phyloP scores from a whole-genome alignment of 2,329 filamentous ascomycete genomes.

The Xylariaceae sp. region DNA sequence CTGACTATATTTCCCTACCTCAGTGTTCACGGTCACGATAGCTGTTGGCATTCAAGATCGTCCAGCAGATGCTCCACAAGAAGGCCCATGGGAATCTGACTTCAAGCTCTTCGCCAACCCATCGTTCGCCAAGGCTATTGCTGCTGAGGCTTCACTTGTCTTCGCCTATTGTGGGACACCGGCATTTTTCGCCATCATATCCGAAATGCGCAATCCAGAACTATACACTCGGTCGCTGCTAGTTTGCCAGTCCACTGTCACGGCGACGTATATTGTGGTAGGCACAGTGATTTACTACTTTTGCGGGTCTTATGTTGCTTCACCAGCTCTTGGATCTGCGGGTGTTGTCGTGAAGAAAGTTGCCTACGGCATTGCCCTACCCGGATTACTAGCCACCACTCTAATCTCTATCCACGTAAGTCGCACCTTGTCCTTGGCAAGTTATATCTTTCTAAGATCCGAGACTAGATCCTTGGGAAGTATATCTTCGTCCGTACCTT shows the following conservation, averaged over 20 bases:
- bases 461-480: slow-evolving; percentile 32
- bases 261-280: slow-evolving; percentile 44
- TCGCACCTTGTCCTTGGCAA: not conserved
- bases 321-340: slow-evolving; percentile 24
- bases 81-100: slow-evolving; percentile 36
- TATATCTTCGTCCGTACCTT: slow-evolving; percentile 42
- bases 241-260: slow-evolving; percentile 37
- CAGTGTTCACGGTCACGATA: slow-evolving; percentile 39
- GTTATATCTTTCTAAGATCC: not conserved
- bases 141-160: slow-evolving; percentile 43
- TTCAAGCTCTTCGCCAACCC: slow-evolving; percentile 41
- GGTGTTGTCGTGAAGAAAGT: slow-evolving; percentile 21
- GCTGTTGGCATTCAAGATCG: slow-evolving; percentile 42
- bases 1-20: not conserved
- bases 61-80: slow-evolving; percentile 36
- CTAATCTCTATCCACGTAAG: slow-evolving; percentile 9
- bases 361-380: slow-evolving; percentile 22
- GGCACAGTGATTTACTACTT: slow-evolving; percentile 26
- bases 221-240: slow-evolving; percentile 40
- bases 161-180: slow-evolving; percentile 49
- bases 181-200: slow-evolving; percentile 43
- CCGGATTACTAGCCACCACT: slow-evolving; percentile 18
- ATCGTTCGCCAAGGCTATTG: slow-evolving; percentile 40
- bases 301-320: slow-evolving; percentile 21
- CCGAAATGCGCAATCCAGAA: slow-evolving; percentile 45